Evolutionary conservation across 1,139 yeast species (phyloP), one percentile per base, ranked within the genome.

Genomic region (Barnettozyma hawaiiensis): DNA sequence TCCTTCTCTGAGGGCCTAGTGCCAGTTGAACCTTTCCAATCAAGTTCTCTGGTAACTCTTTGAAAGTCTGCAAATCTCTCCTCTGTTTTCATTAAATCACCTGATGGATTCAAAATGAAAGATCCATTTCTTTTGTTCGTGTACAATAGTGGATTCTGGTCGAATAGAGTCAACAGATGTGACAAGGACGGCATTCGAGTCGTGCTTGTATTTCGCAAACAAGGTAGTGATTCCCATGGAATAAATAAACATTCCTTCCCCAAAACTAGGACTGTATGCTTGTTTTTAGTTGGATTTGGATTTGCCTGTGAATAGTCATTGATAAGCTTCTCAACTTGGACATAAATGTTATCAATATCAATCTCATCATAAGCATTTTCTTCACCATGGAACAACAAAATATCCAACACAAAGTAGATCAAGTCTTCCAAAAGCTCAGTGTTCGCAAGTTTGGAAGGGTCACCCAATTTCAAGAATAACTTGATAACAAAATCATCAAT

Each of bases 191-290:
- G 95, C 59, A 89, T 75, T 47, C 97, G 69, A 0, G 95, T 76
- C 0, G 85, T 74, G 0, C 95, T 78, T 35, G 64, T 65, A 0
- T 58, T 57, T 38, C 74, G 62, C 44, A 90, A 60, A 37, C 74
- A 69, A 0, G 78, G 72, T 28, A 90, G 60, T 0, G 89, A 81
- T 58, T 92, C 98, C 97, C 97, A 92, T 0, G 97, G 97, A 37
- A 92, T 70, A 23, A 66, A 63, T 11, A 76, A 75, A 52, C 94
- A 81, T 8, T 66, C 65, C 35, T 79, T 70, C 37, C 89, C 81
- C 4, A 87, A 76, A 9, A 92, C 67, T 40, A 92, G 64, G 3
- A 90, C 78, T 2, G 81, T 67, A 59, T 89, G 97, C 15, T 47
- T 51, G 19, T 44, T 44, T 4, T 39, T 43, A 16, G 43, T 49